Conservation (phyloP, 148 eudicot genomes). For the Fagopyrum esculentum region DNA sequence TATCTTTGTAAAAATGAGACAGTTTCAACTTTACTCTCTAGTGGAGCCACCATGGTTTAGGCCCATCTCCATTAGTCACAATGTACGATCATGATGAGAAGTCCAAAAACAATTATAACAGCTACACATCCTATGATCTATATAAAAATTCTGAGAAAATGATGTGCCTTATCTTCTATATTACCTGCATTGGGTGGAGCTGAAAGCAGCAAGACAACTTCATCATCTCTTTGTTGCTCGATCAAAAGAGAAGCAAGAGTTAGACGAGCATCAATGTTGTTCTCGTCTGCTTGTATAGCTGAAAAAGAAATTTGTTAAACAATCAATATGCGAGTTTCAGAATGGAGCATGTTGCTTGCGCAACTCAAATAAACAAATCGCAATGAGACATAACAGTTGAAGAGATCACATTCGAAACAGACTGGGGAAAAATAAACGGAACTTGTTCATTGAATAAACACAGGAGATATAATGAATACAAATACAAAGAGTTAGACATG, state of each 20-base stretch:
- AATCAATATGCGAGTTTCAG: neutral
- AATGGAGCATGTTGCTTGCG: conserved; percentile 3
- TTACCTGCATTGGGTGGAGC: conserved; percentile 60
- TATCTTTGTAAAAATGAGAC: too few species aligned
- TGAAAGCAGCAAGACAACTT: conserved; percentile 71
- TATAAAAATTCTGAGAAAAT: neutral
- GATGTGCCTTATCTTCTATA: neutral
- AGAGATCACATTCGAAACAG: neutral
- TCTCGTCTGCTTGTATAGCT: conserved; percentile 54
- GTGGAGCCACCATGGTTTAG: conserved; percentile 82
- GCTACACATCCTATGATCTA: neutral
- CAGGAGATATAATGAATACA: neutral
- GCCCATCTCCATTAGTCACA: conserved; percentile 25
- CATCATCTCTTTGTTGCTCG: too few species aligned
- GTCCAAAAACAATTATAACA: neutral
- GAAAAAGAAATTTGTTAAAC: conserved; percentile 24
- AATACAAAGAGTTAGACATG: neutral
- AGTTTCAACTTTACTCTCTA: too few species aligned
- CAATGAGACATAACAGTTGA: neutral
- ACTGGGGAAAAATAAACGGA: neutral
- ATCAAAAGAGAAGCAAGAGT: too few species aligned
- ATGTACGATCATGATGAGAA: conserved; percentile 26
- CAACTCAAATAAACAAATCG: neutral
- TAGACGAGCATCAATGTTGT: conserved; percentile 70
- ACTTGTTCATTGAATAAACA: neutral